These are phyloP conservation scores for Aspergillus wentii DNA, from an alignment of 495 filamentous ascomycete genomes.

Conservation along the genomic window DNA sequence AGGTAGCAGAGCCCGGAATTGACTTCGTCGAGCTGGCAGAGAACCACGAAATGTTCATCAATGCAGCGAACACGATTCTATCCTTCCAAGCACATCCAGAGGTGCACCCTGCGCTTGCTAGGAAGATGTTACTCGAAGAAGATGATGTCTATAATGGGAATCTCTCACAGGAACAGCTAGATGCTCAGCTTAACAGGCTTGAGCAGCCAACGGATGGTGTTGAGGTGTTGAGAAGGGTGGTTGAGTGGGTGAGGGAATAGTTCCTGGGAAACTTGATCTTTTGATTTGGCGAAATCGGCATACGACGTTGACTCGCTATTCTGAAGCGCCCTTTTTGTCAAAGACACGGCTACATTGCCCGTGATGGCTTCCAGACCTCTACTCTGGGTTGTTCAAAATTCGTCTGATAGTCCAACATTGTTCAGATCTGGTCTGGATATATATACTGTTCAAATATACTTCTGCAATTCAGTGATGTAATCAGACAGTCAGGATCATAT, in stretches of 20 bases:
- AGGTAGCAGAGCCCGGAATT: neutral
- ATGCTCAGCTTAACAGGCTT: neutral
- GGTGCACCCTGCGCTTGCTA: slow-evolving; percentile 1
- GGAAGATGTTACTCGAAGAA: slow-evolving; percentile 10
- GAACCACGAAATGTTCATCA: slow-evolving; percentile 9
- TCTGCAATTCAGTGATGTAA: too few relatives aligned
- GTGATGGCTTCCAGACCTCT: too few relatives aligned
- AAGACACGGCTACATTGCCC: too few relatives aligned
- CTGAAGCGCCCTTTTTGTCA: slow-evolving; percentile 17
- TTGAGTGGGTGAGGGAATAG: neutral
- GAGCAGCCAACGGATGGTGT: neutral
- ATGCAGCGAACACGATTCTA: slow-evolving; percentile 4
- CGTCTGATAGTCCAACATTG: too few relatives aligned
- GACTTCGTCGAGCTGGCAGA: slow-evolving; percentile 1
- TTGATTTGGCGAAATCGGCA: slow-evolving; percentile 16
- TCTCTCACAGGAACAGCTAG: neutral
- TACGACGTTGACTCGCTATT: slow-evolving; percentile 16
- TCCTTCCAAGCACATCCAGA: slow-evolving; percentile 10
- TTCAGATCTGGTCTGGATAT: too few relatives aligned
- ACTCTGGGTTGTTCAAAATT: too few relatives aligned
- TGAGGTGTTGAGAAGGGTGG: neutral
- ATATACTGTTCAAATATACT: too few relatives aligned
- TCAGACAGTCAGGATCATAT: too few relatives aligned
- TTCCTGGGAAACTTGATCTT: neutral
- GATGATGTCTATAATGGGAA: slow-evolving; percentile 11